Evolutionary conservation across 2,329 filamentous ascomycete genomes (phyloP).

Genomic region (Botrytis elliptica): DNA sequence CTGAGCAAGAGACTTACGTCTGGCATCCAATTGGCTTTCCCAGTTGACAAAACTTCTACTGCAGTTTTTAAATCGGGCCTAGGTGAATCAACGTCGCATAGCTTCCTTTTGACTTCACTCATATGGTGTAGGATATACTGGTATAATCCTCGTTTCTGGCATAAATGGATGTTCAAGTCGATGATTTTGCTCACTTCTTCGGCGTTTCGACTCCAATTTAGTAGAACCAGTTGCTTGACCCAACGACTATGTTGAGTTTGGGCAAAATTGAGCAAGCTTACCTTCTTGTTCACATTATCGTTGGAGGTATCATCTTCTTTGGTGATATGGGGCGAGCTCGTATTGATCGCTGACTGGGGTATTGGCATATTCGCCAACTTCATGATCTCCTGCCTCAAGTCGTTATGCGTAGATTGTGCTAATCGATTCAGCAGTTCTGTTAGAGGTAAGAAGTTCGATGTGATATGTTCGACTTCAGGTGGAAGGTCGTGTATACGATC

Average conservation of each 20-base stretch:
- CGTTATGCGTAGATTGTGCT: conserved; percentile 79
- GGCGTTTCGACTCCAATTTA: conserved; percentile 82
- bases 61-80: conserved; percentile 92
- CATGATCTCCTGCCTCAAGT: conserved; percentile 67
- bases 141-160: conserved; percentile 60
- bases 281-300: conserved; percentile 75
- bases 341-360: conserved; percentile 52
- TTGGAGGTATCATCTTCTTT: conserved; percentile 55
- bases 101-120: conserved; percentile 69
- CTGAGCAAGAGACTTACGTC: conserved; percentile 54
- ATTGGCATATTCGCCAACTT: conserved; percentile 69
- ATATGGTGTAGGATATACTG: conserved; percentile 60
- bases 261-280: conserved; percentile 70
- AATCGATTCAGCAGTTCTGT: conserved; percentile 73
- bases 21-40: conserved; percentile 74
- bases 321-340: conserved; percentile 45
- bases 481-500: conserved; percentile 57
- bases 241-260: conserved; percentile 81
- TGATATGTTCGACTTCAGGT: conserved; percentile 68
- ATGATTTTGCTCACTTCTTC: conserved; percentile 82
- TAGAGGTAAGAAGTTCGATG: conserved; percentile 72
- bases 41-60: conserved; percentile 77
- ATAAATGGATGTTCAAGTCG: conserved; percentile 76
- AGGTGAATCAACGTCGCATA: conserved; percentile 72
- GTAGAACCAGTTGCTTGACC: conserved; percentile 87